These are phyloP conservation scores for Calonectria pseudoreteaudii DNA, from an alignment of 2,329 filamentous ascomycete species.

Conservation along the genomic window DNA sequence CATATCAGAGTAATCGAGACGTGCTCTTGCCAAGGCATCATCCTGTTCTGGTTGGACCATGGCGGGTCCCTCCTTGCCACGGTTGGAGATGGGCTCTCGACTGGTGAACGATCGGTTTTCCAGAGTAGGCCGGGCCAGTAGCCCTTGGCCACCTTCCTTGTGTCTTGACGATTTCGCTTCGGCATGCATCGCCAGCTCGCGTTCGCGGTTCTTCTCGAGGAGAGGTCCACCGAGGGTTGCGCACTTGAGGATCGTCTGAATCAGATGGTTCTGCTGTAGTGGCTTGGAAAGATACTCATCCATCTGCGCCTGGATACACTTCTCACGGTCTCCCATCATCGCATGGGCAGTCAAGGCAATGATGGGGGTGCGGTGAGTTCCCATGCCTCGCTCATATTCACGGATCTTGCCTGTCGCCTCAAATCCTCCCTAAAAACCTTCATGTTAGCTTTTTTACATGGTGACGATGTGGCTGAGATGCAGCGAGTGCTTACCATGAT, in stretches of 20 bases:
- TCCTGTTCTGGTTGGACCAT: conserved; percentile 59
- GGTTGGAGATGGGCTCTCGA: conserved; percentile 67
- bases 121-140: conserved; percentile 53
- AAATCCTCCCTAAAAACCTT: conserved; percentile 80
- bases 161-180: conserved; percentile 60
- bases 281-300: conserved; percentile 98
- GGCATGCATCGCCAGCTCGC: conserved; percentile 64
- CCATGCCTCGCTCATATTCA: conserved; percentile 88
- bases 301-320: conserved; percentile 99
- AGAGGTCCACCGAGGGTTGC: conserved; percentile 89
- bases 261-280: conserved; percentile 95
- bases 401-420: conserved; percentile 97
- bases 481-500: conserved; percentile 78
- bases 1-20: conserved; percentile 56
- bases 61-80: conserved; percentile 71
- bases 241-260: conserved; percentile 97
- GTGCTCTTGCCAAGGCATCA: conserved; percentile 64
- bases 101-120: conserved; percentile 77
- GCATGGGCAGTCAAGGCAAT: conserved; percentile 97
- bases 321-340: conserved; percentile 98
- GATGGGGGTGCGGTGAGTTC: conserved; percentile 88
- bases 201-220: conserved; percentile 79
- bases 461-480: not conserved
- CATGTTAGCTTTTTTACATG: conserved; percentile 49
- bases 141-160: conserved; percentile 51